Base-by-base conservation (phyloP, 495 filamentous ascomycete species). In the Acidiella bohemica region DNA sequence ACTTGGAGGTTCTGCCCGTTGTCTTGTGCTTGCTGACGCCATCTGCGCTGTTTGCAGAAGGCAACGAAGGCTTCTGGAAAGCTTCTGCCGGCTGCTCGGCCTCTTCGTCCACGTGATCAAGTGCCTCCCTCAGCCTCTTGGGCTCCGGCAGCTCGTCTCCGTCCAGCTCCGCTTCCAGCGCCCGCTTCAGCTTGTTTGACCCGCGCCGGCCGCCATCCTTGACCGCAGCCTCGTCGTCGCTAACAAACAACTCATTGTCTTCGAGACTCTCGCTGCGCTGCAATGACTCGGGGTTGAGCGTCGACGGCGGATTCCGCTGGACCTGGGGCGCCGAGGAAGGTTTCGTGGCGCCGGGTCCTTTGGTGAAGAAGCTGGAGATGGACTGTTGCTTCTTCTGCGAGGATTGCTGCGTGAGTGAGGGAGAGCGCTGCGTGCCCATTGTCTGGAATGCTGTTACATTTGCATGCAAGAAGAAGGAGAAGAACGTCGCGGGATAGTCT, bases 291-390 rank as follows among this genome's bases (percentile, higher is more conserved):
- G 16, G 34, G 9, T 44, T 35, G 6, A 13, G 27, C 3, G 41
- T n/a, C 43, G 14, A 11, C n/a, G 38, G 44, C 32, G 30, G 42
- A 23, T 42, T 13, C 27, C 55, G 47, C 41, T n/a, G n/a, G n/a
- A n/a, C n/a, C n/a, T n/a, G n/a, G n/a, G n/a, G n/a, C n/a, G n/a
- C n/a, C n/a, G n/a, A n/a, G n/a, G n/a, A n/a, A n/a, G 40, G 44
- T 36, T 38, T 12, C 41, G 43, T 32, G 8, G 44, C 58, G 49
- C 17, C 8, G 8, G 9, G 8, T 80, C 63, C 53, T 73, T 81
- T 19, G 72, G 74, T 3, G 73, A 94, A 94, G 64, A 94, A 94
- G 57, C 72, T 87, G 1, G 84, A 85, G 36, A 94, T 78, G 4
- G 81, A 80, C 42, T 80, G 72, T 55, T 94, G 84, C 52, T 78